Evolutionary conservation across 805 yeast genomes (phyloP), one percentile per base, ranked within the genome.

Genomic region (Myxozyma kluyveri): DNA sequence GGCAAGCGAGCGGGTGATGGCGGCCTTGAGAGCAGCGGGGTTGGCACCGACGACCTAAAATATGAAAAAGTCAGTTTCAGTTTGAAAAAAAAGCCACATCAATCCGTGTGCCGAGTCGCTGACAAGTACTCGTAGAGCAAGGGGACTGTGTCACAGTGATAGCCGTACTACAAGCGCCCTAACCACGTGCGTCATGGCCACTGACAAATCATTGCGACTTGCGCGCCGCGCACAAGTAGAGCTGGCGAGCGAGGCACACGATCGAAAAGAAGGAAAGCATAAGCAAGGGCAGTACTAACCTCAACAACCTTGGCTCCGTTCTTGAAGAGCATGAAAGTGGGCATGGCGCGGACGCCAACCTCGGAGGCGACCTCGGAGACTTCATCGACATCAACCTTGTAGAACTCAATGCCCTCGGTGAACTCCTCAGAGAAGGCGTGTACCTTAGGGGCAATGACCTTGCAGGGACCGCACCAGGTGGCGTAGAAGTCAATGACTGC

Each of bases 401-500:
- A 77, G 79, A 93, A 91, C 63, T 77, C 79, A 63, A 84, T 88
- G 49, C 75, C 72, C 43, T 68, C 68, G 59, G 71, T 64, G 62
- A 68, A 69, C 70, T 83, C 80, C 42, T 72, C 70, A 39, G 89
- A 75, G 67, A 90, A 84, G 71, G 85, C 84, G 68, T 90, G 96
- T 63, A 91, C 75, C 75, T 88, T 75, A 64, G 99, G 99, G 50
- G 96, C 90, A 73, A 93, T 85, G 82, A 87, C 87, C 80, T 91
- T 93, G 79, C 99, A 91, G 57, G 99, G 98, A 63, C 97, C 97
- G 74, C 99, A 91, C 97, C 98, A 93, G 57, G 90, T 82, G 65
- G 98, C 98, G 68, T 81, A 90, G 77, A 91, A 93, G 76, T 93
- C 98, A 63, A 93, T 88, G 63, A 93, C 90, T 63, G 88, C 90